A percentile compares a stretch with the other conserved stretches of the same genome.
These are phyloP conservation scores for Cordyceps javanica DNA, from an alignment of 2,329 filamentous ascomycete genomes.

Conservation along the genomic window DNA sequence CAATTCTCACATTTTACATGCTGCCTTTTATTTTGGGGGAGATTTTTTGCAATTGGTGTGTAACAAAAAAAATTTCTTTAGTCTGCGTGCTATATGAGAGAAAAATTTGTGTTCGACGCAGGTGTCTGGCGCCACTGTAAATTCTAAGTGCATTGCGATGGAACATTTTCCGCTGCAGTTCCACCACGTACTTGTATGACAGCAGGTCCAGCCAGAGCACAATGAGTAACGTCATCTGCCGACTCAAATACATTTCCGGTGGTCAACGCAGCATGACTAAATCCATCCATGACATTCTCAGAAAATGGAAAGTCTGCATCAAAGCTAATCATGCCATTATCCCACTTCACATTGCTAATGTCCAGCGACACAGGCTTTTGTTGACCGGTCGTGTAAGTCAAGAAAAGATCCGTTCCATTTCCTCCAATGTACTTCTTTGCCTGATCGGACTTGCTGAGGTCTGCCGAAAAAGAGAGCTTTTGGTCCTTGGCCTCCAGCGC, in stretches of 20 bases:
- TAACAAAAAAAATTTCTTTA: neutral
- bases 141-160: neutral
- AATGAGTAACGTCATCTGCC: slow-evolving; percentile 18
- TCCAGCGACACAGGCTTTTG: slow-evolving; percentile 22
- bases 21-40: no score
- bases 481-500: slow-evolving; percentile 40
- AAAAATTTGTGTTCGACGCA: no score
- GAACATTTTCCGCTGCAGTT: neutral
- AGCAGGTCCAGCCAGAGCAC: slow-evolving; percentile 25
- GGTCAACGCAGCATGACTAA: slow-evolving; percentile 25
- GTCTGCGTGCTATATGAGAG: no score
- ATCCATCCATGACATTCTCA: slow-evolving; percentile 21
- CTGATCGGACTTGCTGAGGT: slow-evolving; percentile 10
- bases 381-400: slow-evolving; percentile 26
- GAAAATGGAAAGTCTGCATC: slow-evolving; percentile 23
- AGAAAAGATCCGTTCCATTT: slow-evolving; percentile 8
- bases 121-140: neutral
- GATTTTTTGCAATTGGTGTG: neutral
- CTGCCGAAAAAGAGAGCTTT: slow-evolving; percentile 41
- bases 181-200: slow-evolving; percentile 24
- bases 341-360: slow-evolving; percentile 21
- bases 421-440: slow-evolving; percentile 9
- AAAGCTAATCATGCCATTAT: slow-evolving; percentile 17
- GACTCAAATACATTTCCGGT: slow-evolving; percentile 19
- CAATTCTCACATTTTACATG: no score